These are phyloP conservation scores for Alternaria arborescens DNA, from an alignment of 2,329 filamentous ascomycete genomes.

Conservation along the genomic window DNA sequence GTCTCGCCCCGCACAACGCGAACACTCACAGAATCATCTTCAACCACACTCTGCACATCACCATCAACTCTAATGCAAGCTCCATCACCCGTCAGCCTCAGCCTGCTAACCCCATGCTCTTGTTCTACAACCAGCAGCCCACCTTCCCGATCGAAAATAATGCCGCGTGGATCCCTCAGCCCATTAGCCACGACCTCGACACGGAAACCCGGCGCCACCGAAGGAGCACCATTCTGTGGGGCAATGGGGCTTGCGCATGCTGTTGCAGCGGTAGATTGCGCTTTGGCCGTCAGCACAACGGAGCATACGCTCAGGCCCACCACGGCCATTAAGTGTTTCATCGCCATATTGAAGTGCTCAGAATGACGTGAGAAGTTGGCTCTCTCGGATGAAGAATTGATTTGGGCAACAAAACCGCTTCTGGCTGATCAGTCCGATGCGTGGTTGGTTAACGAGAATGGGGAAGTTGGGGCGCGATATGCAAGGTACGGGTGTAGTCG, in stretches of 20 bases:
- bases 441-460: not conserved
- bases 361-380: slow-evolving; percentile 24
- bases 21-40: slow-evolving; percentile 40
- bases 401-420: slow-evolving; percentile 2
- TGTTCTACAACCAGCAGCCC: slow-evolving; percentile 61
- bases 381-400: not conserved
- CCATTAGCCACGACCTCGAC: slow-evolving; percentile 58
- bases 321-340: slow-evolving; percentile 36
- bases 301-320: slow-evolving; percentile 26
- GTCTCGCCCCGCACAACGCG: not conserved
- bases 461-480: not conserved
- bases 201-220: slow-evolving; percentile 53
- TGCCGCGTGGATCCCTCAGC: slow-evolving; percentile 56
- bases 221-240: slow-evolving; percentile 51
- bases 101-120: slow-evolving; percentile 49
- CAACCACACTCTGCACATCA: slow-evolving; percentile 32
- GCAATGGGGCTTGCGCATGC: slow-evolving; percentile 50
- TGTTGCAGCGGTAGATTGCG: slow-evolving; percentile 32
- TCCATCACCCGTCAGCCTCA: slow-evolving; percentile 46
- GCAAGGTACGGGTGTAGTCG: slow-evolving; percentile 18
- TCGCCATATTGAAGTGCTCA: slow-evolving; percentile 24
- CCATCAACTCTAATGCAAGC: slow-evolving; percentile 42
- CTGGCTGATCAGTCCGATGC: slow-evolving; percentile 1
- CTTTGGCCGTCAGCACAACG: slow-evolving; percentile 32
- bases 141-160: slow-evolving; percentile 58